A percentile compares a stretch with the other conserved stretches of the same genome.
Conservation (phyloP, 2,329 filamentous ascomycete genomes). For the Diplodia sapinea region DNA sequence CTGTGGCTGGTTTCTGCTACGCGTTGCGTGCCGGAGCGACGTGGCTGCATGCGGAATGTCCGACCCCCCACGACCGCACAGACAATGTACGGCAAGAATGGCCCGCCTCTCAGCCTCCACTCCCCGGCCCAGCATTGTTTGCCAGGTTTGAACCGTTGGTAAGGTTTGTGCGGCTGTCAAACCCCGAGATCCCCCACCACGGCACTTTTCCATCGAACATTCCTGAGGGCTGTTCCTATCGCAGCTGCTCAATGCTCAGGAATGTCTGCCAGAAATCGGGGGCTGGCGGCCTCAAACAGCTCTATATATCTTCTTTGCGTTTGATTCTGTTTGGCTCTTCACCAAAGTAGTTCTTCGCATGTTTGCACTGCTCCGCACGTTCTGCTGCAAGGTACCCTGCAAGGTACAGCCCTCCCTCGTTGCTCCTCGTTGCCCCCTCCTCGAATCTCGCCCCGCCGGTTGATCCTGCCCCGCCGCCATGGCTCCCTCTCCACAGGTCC, state of each 20-base stretch:
- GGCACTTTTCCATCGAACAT: constrained; percentile 40
- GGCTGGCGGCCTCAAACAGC: constrained; percentile 44
- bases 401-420: constrained; percentile 32
- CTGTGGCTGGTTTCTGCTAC: constrained; percentile 29
- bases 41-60: constrained; percentile 31
- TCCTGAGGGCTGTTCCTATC: constrained; percentile 43
- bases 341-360: constrained; percentile 39
- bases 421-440: constrained; percentile 32
- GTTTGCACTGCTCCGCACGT: constrained; percentile 39
- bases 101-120: constrained; percentile 30
- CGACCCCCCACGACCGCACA: constrained; percentile 18
- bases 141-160: constrained; percentile 36
- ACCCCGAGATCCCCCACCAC: constrained; percentile 33
- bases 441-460: constrained; percentile 37
- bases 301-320: constrained; percentile 47
- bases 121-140: constrained; percentile 28
- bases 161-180: constrained; percentile 37
- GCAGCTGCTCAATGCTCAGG: constrained; percentile 39
- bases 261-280: constrained; percentile 42
- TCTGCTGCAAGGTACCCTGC: constrained; percentile 34
- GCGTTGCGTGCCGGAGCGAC: constrained; percentile 17
- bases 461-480: constrained; percentile 33
- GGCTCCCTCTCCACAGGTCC: constrained; percentile 35
- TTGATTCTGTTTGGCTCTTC: constrained; percentile 41
- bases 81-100: constrained; percentile 29